phyloP scores from a whole-genome alignment of 2,329 filamentous ascomycete genomes.

The Aspergillus pseudoviridinutans region DNA sequence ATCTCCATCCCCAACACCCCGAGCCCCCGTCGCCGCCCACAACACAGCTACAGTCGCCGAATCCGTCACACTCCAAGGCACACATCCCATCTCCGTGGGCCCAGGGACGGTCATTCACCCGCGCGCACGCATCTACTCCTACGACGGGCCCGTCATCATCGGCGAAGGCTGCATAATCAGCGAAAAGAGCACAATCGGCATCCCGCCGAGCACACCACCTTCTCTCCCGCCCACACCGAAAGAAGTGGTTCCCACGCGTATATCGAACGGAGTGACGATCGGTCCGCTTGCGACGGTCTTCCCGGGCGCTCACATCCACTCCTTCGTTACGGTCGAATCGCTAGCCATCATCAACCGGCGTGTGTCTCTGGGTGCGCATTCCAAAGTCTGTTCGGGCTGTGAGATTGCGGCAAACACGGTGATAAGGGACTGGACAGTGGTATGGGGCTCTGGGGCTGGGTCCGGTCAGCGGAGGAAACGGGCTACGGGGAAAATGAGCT shows the following conservation, averaged over 20 bases:
- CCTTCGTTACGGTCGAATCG: slow-evolving; percentile 42
- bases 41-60: slow-evolving; percentile 39
- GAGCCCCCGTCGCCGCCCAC: slow-evolving; percentile 35
- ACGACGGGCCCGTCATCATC: slow-evolving; percentile 72
- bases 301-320: slow-evolving; percentile 38
- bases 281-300: slow-evolving; percentile 35
- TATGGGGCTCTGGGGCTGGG: slow-evolving; percentile 59
- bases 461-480: slow-evolving; percentile 33
- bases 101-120: slow-evolving; percentile 82
- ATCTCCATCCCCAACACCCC: slow-evolving; percentile 22
- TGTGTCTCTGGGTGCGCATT: slow-evolving; percentile 50
- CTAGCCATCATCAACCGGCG: slow-evolving; percentile 35
- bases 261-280: slow-evolving; percentile 39
- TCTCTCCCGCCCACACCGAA: slow-evolving; percentile 1
- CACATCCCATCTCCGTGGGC: slow-evolving; percentile 72
- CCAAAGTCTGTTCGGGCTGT: slow-evolving; percentile 65
- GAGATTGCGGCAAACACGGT: slow-evolving; percentile 55
- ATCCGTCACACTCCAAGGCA: slow-evolving; percentile 51
- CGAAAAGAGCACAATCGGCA: slow-evolving; percentile 53
- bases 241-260: slow-evolving; percentile 20
- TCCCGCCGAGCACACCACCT: slow-evolving; percentile 43
- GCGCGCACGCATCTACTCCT: slow-evolving; percentile 72
- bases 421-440: slow-evolving; percentile 64
- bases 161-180: slow-evolving; percentile 78
- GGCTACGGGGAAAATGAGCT: slow-evolving; percentile 13